A percentile compares a stretch with the other conserved stretches of the same genome.
These are phyloP conservation scores for Flaveria robusta DNA, from an alignment of 129 eudicot genomes.

Conservation along the genomic window DNA sequence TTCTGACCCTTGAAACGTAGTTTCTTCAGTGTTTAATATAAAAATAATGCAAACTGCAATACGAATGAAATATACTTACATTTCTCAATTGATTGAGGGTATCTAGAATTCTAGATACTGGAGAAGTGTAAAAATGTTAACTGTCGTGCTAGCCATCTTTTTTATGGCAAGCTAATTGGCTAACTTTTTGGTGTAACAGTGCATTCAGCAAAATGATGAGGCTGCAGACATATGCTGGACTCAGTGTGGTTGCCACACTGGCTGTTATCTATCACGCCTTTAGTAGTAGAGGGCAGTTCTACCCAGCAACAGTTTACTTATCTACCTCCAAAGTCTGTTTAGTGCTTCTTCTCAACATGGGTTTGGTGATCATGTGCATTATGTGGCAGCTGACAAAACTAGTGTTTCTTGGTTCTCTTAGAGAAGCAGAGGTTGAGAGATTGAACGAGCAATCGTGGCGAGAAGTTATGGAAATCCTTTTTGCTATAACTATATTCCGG, in stretches of 20 bases:
- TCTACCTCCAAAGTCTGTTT: slow-evolving; percentile 93
- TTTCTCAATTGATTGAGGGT: background rate
- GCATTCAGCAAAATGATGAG: slow-evolving; percentile 62
- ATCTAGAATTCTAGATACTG: slow-evolving; percentile 10
- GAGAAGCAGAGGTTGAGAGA: slow-evolving; percentile 98
- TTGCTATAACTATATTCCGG: slow-evolving; percentile 94
- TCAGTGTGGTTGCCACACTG: slow-evolving; percentile 74
- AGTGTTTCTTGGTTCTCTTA: slow-evolving; percentile 83
- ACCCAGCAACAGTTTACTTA: slow-evolving; percentile 90
- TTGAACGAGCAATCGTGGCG: slow-evolving; percentile 99
- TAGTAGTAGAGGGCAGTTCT: slow-evolving; percentile 84
- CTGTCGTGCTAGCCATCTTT: background rate
- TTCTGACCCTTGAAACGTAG: too few relatives aligned
- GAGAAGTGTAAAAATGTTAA: background rate
- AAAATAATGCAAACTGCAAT: background rate
- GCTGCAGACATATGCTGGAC: slow-evolving; percentile 79
- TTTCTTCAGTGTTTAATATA: background rate
- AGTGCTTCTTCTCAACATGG: slow-evolving; percentile 96
- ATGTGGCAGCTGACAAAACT: slow-evolving; percentile 87
- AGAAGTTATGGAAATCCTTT: slow-evolving; percentile 96
- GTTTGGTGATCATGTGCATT: slow-evolving; percentile 89
- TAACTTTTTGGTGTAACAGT: slow-evolving; percentile 42
- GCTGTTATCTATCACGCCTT: slow-evolving; percentile 93
- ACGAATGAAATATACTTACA: too few relatives aligned
- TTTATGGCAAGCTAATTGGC: slow-evolving; percentile 28